Base-by-base conservation (phyloP, 2,329 filamentous ascomycete genomes). In the Trichoderma koningiopsis region DNA sequence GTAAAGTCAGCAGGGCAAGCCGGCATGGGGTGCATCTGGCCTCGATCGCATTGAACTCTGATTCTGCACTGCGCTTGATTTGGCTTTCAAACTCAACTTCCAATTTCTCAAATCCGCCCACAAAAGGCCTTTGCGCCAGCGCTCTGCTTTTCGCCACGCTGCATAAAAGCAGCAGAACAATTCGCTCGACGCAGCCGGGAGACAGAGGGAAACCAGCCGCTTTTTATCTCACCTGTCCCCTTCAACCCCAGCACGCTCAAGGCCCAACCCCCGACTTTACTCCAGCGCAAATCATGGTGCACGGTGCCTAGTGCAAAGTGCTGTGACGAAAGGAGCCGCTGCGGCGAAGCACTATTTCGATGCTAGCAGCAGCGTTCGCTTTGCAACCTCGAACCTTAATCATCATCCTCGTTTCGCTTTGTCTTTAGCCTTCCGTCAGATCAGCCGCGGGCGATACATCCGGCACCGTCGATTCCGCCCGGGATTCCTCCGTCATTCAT, bases 401-500 rank as follows among this genome's bases (percentile, higher is more conserved):
- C 67, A 43, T 53, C 55, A 59, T 37, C 40, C 22, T 40, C 43
- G 43, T 43, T 24, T 31, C 33, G 57, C 24, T 59, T 24, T 47
- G 19, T 22, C 22, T 49, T 37, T 68, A 58, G 56, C 65, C 31
- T 60, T 68, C 57, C 55, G 65, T 69, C 52, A 69, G 52, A 66
- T 69, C 56, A 58, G 49, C 65, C 59, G 49, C 59, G 63, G 67
- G 56, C 67, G 49, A 68, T 27, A 63, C 40, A 56, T 64, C 63
- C 69, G 69, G 69, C 37, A 56, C 56, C 65, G 49, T 57, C 69
- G 40, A 57, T 68, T 68, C 57, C 64, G 52, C 63, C 69, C 64
- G 64, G 47, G 40, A 72, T 74, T 70, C 59, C 70, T 75, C 73
- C 72, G 75, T 63, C 57, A 75, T 75, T 76, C 76, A 76, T 77